Conservation (phyloP, 2,329 filamentous ascomycete species). For the Venturia effusa region DNA sequence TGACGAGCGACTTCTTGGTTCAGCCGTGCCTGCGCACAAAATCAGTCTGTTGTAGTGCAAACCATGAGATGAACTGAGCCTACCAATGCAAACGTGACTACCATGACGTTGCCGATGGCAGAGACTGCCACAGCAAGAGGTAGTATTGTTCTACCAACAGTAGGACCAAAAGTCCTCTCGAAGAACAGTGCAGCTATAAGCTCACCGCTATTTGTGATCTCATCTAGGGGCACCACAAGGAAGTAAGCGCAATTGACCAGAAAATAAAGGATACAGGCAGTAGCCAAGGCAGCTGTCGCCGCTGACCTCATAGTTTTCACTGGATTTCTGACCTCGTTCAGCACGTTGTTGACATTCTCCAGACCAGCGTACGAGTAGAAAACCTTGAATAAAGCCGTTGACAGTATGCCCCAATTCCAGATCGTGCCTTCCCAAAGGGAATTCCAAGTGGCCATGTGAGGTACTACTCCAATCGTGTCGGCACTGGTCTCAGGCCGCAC, state of each 20-base stretch:
- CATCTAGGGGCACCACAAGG: conserved; percentile 13
- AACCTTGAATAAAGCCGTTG: conserved; percentile 57
- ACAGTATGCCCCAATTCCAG: conserved; percentile 13
- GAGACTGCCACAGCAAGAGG: conserved; percentile 11
- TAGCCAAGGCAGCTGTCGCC: conserved; percentile 48
- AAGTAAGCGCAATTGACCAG: conserved; percentile 13
- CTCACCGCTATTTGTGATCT: conserved; percentile 12
- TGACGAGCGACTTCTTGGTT: conserved; percentile 65
- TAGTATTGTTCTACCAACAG: conserved; percentile 6
- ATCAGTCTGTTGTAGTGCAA: background rate
- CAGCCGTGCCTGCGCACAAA: conserved; percentile 44
- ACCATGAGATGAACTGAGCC: too few species aligned
- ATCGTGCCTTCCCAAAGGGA: conserved; percentile 10
- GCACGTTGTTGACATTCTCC: conserved; percentile 47
- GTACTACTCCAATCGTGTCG: conserved; percentile 1
- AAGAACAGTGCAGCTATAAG: conserved; percentile 13
- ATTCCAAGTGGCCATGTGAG: conserved; percentile 10
- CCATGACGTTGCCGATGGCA: conserved; percentile 13
- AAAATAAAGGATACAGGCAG: conserved; percentile 15
- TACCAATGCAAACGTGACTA: conserved; percentile 10
- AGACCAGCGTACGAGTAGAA: conserved; percentile 62
- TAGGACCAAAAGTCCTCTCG: conserved; percentile 11
- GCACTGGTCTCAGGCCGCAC: conserved; percentile 24
- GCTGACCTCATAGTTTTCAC: conserved; percentile 54
- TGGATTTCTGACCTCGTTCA: conserved; percentile 56